Conservation (phyloP, 805 yeast genomes). For the Metschnikowia reukaufii region DNA sequence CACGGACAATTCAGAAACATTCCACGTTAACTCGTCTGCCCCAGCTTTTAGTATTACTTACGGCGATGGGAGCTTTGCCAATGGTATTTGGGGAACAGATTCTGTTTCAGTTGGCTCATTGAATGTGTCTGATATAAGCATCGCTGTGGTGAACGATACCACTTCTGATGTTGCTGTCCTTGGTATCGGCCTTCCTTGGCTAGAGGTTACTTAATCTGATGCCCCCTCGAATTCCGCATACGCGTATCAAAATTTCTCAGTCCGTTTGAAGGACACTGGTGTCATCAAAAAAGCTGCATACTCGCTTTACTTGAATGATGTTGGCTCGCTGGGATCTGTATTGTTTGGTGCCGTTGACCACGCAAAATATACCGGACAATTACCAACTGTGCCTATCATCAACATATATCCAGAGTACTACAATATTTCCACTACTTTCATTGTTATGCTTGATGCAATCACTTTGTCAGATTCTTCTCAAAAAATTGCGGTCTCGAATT, state of each 20-base stretch:
- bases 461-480: slow-evolving; percentile 13
- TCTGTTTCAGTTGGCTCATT: slow-evolving; percentile 50
- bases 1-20: slow-evolving; percentile 37
- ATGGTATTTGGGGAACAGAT: slow-evolving; percentile 62
- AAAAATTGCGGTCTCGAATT: slow-evolving; percentile 1
- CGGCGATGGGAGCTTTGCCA: slow-evolving; percentile 48
- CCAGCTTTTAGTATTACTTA: slow-evolving; percentile 42
- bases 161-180: slow-evolving; percentile 67
- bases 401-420: slow-evolving; percentile 25
- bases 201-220: slow-evolving; percentile 62
- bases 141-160: slow-evolving; percentile 71
- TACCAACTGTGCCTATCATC: slow-evolving; percentile 41
- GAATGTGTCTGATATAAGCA: slow-evolving; percentile 49
- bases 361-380: slow-evolving; percentile 30
- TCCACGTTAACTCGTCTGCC: slow-evolving; percentile 40
- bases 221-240: not conserved
- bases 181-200: slow-evolving; percentile 67
- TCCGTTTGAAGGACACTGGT: slow-evolving; percentile 56
- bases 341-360: slow-evolving; percentile 45
- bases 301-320: slow-evolving; percentile 52
- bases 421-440: slow-evolving; percentile 43
- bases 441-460: slow-evolving; percentile 47
- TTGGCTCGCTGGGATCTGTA: slow-evolving; percentile 25
- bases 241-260: slow-evolving; percentile 56
- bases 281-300: slow-evolving; percentile 53